Evolutionary conservation across 1,284 basidiomycete genomes (phyloP).

Genomic region (Ganoderma meredithae): DNA sequence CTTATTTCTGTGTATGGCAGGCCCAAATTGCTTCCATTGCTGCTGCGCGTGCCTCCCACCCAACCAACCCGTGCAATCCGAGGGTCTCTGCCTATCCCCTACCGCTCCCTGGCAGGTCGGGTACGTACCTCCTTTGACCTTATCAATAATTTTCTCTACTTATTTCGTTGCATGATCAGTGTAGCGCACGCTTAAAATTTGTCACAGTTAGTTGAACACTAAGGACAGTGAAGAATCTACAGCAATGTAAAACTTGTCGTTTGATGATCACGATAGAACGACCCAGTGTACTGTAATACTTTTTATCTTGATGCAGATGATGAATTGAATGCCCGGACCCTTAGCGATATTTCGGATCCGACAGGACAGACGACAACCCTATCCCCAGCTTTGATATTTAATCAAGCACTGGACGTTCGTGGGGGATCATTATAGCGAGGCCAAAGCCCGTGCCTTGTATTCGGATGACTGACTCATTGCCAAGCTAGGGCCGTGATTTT

Average conservation of each 20-base stretch:
- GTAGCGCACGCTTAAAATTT: neutral
- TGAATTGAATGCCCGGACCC: neutral
- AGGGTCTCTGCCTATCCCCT: conserved; percentile 33
- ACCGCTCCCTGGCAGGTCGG: conserved; percentile 34
- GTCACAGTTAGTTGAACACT: neutral
- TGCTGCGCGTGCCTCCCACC: conserved; percentile 38
- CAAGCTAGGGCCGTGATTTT: too few species aligned
- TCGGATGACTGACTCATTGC: too few species aligned
- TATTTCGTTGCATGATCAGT: neutral
- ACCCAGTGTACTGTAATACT: too few species aligned
- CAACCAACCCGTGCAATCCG: conserved; percentile 32
- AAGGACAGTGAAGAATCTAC: neutral
- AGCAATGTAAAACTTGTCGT: neutral
- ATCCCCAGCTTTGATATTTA: too few species aligned
- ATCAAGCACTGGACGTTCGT: too few species aligned
- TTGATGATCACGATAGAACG: neutral
- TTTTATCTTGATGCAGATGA: neutral
- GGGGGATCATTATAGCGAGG: too few species aligned
- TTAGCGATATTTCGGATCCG: neutral
- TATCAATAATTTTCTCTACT: neutral
- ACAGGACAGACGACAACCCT: too few species aligned
- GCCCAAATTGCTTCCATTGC: conserved; percentile 30
- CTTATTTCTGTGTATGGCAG: conserved; percentile 15
- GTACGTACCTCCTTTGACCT: conserved; percentile 23
- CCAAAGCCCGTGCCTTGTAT: too few species aligned